phyloP scores from a whole-genome alignment of 2,329 filamentous ascomycete species.

The Fusarium tuaranense region DNA sequence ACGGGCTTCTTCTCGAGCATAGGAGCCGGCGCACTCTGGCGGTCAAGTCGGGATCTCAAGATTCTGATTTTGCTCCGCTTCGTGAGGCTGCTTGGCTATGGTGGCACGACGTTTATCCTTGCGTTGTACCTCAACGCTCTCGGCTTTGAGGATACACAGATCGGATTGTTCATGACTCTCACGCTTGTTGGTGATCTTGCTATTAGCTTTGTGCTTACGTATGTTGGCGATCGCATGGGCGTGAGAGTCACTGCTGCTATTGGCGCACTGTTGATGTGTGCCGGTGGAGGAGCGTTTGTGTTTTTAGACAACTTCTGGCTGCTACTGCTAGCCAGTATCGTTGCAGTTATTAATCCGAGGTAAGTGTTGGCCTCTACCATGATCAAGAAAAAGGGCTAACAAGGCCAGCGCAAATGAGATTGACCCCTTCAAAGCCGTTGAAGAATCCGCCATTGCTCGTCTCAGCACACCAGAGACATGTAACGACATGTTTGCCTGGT shows the following conservation, averaged over 20 bases:
- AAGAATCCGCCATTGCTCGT: constrained; percentile 36
- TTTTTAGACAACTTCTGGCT: constrained; percentile 37
- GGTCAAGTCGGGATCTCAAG: constrained; percentile 35
- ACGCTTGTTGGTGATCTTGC: constrained; percentile 38
- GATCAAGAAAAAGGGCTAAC: too few relatives aligned
- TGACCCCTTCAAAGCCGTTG: constrained; percentile 41
- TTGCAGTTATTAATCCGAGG: constrained; percentile 39
- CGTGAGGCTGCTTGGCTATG: constrained; percentile 35
- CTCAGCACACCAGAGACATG: constrained; percentile 35
- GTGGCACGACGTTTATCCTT: constrained; percentile 36
- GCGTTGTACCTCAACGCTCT: constrained; percentile 38
- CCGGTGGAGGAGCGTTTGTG: constrained; percentile 30
- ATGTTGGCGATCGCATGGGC: constrained; percentile 32
- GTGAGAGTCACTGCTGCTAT: constrained; percentile 26
- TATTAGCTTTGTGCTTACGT: constrained; percentile 39
- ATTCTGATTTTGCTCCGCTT: constrained; percentile 36
- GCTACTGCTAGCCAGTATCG: constrained; percentile 29
- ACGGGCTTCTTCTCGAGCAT: constrained; percentile 29
- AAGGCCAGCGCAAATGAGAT: constrained; percentile 41
- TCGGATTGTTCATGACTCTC: constrained; percentile 39
- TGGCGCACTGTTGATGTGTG: constrained; percentile 33
- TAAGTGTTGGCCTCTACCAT: too few relatives aligned
- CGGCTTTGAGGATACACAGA: constrained; percentile 32
- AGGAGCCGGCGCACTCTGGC: constrained; percentile 34
- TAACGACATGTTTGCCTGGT: constrained; percentile 41